Conservation (phyloP, 441 rosid genomes). For the Euphorbia corollata region DNA sequence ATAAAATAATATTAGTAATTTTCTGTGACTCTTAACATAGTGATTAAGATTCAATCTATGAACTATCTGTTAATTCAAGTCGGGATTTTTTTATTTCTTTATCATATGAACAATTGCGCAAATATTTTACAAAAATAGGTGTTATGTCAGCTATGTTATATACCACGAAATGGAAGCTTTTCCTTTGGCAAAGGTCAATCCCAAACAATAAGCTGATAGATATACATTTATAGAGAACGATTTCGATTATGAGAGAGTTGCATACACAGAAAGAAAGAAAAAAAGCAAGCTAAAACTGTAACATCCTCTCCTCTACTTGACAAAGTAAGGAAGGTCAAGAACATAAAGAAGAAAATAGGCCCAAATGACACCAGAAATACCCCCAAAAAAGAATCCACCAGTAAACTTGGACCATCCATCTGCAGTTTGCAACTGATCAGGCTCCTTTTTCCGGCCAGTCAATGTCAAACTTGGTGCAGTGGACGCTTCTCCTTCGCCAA, state of each 20-base stretch:
- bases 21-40: too few relatives aligned
- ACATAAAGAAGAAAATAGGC: slow-evolving; percentile 83
- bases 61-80: too few relatives aligned
- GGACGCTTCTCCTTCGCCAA: slow-evolving; percentile 78
- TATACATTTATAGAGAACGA: too few relatives aligned
- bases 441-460: slow-evolving; percentile 90
- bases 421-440: slow-evolving; percentile 85
- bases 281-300: not conserved
- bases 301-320: slow-evolving; percentile 37
- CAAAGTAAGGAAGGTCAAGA: slow-evolving; percentile 74
- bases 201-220: not conserved
- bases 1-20: too few relatives aligned
- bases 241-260: not conserved
- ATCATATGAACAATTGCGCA: too few relatives aligned
- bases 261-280: slow-evolving; percentile 5
- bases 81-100: too few relatives aligned
- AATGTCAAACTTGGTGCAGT: slow-evolving; percentile 68
- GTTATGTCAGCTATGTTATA: too few relatives aligned
- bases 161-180: too few relatives aligned
- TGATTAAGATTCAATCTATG: too few relatives aligned
- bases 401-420: slow-evolving; percentile 88
- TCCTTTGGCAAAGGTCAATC: too few relatives aligned
- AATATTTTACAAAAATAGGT: too few relatives aligned
- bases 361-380: slow-evolving; percentile 90
- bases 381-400: slow-evolving; percentile 94